phyloP scores from a whole-genome alignment of 1,284 basidiomycete species.

The Agroathelia rolfsii region DNA sequence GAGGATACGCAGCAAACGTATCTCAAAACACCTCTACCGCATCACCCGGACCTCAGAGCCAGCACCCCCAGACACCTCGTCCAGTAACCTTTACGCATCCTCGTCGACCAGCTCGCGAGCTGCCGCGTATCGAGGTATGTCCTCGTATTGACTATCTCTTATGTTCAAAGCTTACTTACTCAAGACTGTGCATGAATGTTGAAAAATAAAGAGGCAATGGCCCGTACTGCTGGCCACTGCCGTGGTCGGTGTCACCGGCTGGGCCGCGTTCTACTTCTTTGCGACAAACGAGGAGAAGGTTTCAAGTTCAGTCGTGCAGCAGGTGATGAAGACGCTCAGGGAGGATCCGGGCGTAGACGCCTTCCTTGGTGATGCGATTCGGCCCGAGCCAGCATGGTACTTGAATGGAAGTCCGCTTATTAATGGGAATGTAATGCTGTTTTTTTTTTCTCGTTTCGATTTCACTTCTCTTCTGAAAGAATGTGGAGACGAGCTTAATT shows the following conservation, averaged over 20 bases:
- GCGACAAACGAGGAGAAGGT: slow-evolving; percentile 70
- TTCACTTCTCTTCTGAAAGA: slow-evolving; percentile 1
- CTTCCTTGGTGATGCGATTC: slow-evolving; percentile 56
- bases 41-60: too few relatives aligned
- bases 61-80: too few relatives aligned
- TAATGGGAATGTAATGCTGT: slow-evolving; percentile 45
- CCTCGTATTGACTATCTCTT: not conserved
- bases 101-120: slow-evolving; percentile 25
- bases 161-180: not conserved
- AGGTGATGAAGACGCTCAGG: slow-evolving; percentile 49
- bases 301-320: slow-evolving; percentile 64
- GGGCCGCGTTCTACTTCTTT: slow-evolving; percentile 58
- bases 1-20: too few relatives aligned
- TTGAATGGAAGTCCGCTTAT: slow-evolving; percentile 69
- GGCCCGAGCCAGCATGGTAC: slow-evolving; percentile 67
- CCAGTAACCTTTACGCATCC: slow-evolving; percentile 23
- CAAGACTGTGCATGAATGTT: not conserved
- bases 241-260: slow-evolving; percentile 45
- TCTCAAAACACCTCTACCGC: too few relatives aligned
- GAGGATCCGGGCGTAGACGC: slow-evolving; percentile 38
- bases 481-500: not conserved
- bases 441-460: slow-evolving; percentile 2
- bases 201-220: slow-evolving; percentile 46
- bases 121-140: slow-evolving; percentile 33
- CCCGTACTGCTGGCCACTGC: slow-evolving; percentile 43